Conservation (phyloP, 1,284 basidiomycete genomes). For the Vanrija sp. region DNA sequence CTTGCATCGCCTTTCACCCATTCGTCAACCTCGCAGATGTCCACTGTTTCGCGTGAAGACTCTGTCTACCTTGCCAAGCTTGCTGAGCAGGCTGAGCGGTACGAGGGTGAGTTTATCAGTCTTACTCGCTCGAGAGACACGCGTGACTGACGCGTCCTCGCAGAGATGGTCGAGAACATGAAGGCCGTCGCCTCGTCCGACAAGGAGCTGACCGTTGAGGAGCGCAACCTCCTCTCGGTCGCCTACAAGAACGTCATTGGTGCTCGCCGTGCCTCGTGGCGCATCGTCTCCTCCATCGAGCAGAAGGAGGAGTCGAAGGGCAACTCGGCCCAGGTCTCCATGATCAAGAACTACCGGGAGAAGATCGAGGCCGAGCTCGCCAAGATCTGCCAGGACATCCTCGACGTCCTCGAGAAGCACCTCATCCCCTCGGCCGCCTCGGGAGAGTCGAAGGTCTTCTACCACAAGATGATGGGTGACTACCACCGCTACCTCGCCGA, state of each 20-base stretch:
- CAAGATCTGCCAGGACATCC: conserved; percentile 99
- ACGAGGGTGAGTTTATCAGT: conserved; percentile 78
- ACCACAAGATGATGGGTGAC: conserved; percentile 99
- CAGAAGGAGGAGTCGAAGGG: conserved; percentile 99
- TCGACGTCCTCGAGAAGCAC: conserved; percentile 97
- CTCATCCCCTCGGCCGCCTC: conserved; percentile 96
- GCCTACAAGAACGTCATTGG: conserved; percentile 99
- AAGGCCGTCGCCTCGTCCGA: conserved; percentile 94
- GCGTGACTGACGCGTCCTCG: conserved; percentile 6
- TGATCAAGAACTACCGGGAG: conserved; percentile 99
- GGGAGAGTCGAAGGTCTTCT: conserved; percentile 99
- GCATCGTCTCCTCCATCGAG: conserved; percentile 98
- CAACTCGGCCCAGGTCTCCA: conserved; percentile 92
- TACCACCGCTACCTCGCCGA: conserved; percentile 99
- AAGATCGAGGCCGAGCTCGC: conserved; percentile 98
- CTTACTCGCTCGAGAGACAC: not conserved
- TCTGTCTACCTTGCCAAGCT: conserved; percentile 99
- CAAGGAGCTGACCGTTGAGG: conserved; percentile 98
- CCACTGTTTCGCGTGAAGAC: conserved; percentile 76
- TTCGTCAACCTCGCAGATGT: conserved; percentile 56
- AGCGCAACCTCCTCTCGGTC: conserved; percentile 97
- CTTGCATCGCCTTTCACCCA: not conserved
- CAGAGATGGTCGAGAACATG: conserved; percentile 99
- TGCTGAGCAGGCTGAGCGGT: conserved; percentile 97
- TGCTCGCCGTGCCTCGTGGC: conserved; percentile 97